Percentiles rank a stretch among this genome's conserved stretches.
Evolutionary conservation across 352 stramenopile genomes (phyloP).

Genomic region (Peronospora tabacina): DNA sequence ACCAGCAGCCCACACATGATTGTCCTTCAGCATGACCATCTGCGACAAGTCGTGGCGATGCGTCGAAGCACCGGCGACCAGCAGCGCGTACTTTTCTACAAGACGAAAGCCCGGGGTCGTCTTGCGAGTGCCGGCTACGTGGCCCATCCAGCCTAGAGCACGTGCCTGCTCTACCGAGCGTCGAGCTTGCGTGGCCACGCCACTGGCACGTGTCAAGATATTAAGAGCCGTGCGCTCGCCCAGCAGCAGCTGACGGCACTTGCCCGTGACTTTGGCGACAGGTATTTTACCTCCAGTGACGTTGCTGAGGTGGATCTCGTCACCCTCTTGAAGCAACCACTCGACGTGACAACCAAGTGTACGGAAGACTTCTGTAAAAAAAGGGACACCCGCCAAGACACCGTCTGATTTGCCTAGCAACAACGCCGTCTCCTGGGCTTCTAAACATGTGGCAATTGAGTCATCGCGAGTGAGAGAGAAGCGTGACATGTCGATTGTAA

Average conservation of each 20-base stretch:
- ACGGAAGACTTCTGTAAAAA: conserved; percentile 93
- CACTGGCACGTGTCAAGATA: conserved; percentile 92
- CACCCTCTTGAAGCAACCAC: conserved; percentile 84
- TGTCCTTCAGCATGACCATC: conserved; percentile 99
- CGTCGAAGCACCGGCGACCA: conserved; percentile 91
- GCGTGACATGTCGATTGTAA: background rate
- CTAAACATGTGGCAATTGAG: conserved; percentile 24
- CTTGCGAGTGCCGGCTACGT: conserved; percentile 96
- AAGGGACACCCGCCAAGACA: conserved; percentile 92
- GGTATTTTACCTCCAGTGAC: conserved; percentile 72
- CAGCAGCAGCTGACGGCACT: conserved; percentile 90
- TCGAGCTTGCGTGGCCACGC: conserved; percentile 88
- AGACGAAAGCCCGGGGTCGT: conserved; percentile 97
- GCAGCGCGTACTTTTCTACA: conserved; percentile 98
- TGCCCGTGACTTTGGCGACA: conserved; percentile 92
- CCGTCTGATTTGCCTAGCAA: conserved; percentile 92
- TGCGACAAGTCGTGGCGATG: conserved; percentile 96
- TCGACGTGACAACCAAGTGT: conserved; percentile 86
- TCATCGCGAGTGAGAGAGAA: background rate
- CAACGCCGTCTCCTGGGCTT: conserved; percentile 70
- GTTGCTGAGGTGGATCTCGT: conserved; percentile 36
- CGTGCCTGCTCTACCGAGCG: conserved; percentile 60
- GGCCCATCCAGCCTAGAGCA: conserved; percentile 83
- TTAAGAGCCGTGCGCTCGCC: conserved; percentile 97
- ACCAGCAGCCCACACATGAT: conserved; percentile 95